Base-by-base conservation (phyloP, 257 asterid species). In the Gentiana straminea region DNA sequence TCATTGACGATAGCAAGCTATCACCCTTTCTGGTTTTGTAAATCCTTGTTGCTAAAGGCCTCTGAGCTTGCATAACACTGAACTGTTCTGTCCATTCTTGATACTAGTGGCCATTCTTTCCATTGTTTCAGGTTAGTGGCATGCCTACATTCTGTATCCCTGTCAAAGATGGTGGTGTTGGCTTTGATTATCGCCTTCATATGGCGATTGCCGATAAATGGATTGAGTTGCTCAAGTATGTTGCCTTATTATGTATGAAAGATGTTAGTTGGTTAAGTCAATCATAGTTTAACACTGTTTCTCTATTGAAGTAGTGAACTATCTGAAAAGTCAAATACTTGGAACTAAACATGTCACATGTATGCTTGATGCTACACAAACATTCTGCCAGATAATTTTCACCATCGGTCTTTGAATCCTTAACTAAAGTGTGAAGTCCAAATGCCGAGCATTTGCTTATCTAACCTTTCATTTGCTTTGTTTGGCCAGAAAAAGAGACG, bases 171-270 rank as follows among this genome's bases (percentile, higher is more conserved):
- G 99, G 99, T 4, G 99, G 99, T 57, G 73, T 88, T 69, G 97
- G 99, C 55, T 92, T 92, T 73, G 97, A 92, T 73, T 92, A 84
- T 73, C 95, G 99, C 60, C 83, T 92, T 59, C 99, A 92, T 59
- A 92, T 92, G 99, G 99, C 99, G 60, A 69, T 92, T 75, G 95
- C 99, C 45, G 99, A 92, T 76, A 88, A 92, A 73, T 92, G 99
- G 99, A 85, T 92, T 63, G 94, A 88, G 69, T 75, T 76, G 59
- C 95, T 92, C 75, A 78, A 81, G 97, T 83, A 85, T 69, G 91
- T 66, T 68, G 9, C 46, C 68, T 64, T 64, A 68, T 58, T 45
- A 68, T 60, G 54, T 73, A 68, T 51, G 55, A 61, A 52, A 61
- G 8, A 41, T 2, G 9, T 10, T 10, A 41, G 9, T 5, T 41